Percentiles rank a stretch among this genome's conserved stretches.
phyloP scores from a whole-genome alignment of 2,329 filamentous ascomycete species.

The Trichoderma breve region DNA sequence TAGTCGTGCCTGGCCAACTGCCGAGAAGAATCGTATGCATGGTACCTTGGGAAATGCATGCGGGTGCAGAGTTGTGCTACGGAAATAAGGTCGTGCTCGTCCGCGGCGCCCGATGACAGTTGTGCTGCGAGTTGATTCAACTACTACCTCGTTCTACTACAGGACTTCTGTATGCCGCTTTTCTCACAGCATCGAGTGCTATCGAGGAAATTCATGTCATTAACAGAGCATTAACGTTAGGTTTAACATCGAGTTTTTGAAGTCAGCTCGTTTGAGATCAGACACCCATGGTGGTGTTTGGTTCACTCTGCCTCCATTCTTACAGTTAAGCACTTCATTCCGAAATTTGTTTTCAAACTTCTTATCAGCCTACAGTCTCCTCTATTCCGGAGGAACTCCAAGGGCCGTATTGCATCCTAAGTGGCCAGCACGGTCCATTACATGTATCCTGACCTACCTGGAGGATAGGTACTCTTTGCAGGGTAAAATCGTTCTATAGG shows the following conservation, averaged over 20 bases:
- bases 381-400: background rate
- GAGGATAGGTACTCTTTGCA: background rate
- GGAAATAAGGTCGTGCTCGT: slow-evolving; percentile 1
- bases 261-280: background rate
- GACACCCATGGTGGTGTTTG: background rate
- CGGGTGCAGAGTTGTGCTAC: background rate
- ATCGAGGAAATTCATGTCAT: background rate
- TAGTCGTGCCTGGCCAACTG: slow-evolving; percentile 2
- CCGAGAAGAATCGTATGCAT: background rate
- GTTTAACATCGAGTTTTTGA: background rate
- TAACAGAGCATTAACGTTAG: background rate
- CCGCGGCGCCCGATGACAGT: background rate
- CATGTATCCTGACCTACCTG: background rate
- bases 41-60: background rate
- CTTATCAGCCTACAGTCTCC: no score
- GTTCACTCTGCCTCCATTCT: background rate
- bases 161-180: background rate
- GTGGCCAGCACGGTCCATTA: background rate
- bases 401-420: background rate
- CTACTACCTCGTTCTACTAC: background rate
- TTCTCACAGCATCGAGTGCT: background rate
- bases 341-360: background rate
- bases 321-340: background rate
- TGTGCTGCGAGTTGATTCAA: background rate
- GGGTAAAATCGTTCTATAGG: background rate